phyloP scores from a whole-genome alignment of 495 filamentous ascomycete species.

The Antarctomyces pellizariae region DNA sequence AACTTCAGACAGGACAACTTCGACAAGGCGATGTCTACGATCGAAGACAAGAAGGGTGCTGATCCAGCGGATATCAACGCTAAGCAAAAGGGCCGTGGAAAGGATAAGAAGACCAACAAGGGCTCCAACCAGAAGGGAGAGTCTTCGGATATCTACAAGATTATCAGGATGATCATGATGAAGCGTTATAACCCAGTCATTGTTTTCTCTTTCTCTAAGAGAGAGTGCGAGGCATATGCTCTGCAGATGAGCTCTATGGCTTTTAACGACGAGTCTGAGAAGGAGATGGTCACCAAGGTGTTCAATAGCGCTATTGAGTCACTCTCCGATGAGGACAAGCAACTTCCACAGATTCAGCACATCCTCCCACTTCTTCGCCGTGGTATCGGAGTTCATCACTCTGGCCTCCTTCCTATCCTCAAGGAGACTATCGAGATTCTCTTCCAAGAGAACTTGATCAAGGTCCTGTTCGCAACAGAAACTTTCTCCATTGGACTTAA shows the following conservation, averaged over 20 bases:
- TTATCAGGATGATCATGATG: conserved; percentile 94
- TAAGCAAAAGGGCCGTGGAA: conserved; percentile 64
- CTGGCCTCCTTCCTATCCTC: conserved; percentile 79
- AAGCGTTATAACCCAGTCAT: conserved; percentile 94
- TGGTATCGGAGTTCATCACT: conserved; percentile 94
- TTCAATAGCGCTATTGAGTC: conserved; percentile 77
- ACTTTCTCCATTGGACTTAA: conserved; percentile 97
- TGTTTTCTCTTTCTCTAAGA: conserved; percentile 97
- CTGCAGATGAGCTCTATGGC: conserved; percentile 61
- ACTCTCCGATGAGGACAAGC: conserved; percentile 74
- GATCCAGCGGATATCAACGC: conserved; percentile 57
- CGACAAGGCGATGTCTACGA: conserved; percentile 73
- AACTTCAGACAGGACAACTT: conserved; percentile 92
- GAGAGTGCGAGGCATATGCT: conserved; percentile 74
- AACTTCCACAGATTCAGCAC: conserved; percentile 71
- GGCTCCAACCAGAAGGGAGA: conserved; percentile 42
- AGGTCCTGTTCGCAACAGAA: conserved; percentile 92
- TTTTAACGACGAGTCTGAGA: conserved; percentile 97
- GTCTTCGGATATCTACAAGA: conserved; percentile 78
- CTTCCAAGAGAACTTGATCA: conserved; percentile 94
- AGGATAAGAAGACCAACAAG: conserved; percentile 75
- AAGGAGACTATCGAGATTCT: conserved; percentile 98
- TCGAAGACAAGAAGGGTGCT: conserved; percentile 71
- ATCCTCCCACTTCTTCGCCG: conserved; percentile 73
- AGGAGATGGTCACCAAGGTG: conserved; percentile 81